Evolutionary conservation across 306 rosid genomes (phyloP).

Genomic region (Hippophae rhamnoides): DNA sequence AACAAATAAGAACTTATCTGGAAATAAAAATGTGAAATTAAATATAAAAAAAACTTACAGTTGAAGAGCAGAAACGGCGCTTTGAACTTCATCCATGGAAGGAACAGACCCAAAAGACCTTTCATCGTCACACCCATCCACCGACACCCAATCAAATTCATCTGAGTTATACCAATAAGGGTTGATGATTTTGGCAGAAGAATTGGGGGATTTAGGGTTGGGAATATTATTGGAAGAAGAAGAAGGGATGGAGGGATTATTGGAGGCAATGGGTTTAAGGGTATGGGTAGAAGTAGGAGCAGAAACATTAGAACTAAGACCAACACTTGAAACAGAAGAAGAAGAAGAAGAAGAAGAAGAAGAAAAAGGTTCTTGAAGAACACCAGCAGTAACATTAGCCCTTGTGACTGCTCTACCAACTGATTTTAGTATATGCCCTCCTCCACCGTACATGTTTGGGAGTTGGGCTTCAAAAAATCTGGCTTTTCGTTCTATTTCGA

Average conservation of each 20-base stretch:
- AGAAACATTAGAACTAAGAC: background rate
- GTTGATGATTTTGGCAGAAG: conserved; percentile 11
- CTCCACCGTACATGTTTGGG: conserved; percentile 8
- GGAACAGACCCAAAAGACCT: conserved; percentile 35
- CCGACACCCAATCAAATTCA: conserved; percentile 37
- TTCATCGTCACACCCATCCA: conserved; percentile 21
- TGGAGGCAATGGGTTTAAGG: conserved; percentile 17
- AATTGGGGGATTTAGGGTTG: background rate
- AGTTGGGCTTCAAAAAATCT: no score
- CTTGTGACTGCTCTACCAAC: conserved; percentile 33
- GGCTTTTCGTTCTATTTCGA: no score
- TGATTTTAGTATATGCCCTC: conserved; percentile 27
- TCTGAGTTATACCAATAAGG: conserved; percentile 21
- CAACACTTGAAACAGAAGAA: conserved; percentile 12
- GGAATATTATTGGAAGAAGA: conserved; percentile 14
- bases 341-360: conserved; percentile 18
- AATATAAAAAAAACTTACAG: conserved; percentile 16
- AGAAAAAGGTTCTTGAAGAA: conserved; percentile 23
- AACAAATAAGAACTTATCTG: background rate
- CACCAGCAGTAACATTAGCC: conserved; percentile 15
- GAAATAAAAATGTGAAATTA: background rate
- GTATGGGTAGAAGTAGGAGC: conserved; percentile 7
- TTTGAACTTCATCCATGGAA: conserved; percentile 39
- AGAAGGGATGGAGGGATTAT: conserved; percentile 18
- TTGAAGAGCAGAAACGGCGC: conserved; percentile 39